Evolutionary conservation across 169 alveolate species (phyloP).

Genomic region (Blepharisma undulans): DNA sequence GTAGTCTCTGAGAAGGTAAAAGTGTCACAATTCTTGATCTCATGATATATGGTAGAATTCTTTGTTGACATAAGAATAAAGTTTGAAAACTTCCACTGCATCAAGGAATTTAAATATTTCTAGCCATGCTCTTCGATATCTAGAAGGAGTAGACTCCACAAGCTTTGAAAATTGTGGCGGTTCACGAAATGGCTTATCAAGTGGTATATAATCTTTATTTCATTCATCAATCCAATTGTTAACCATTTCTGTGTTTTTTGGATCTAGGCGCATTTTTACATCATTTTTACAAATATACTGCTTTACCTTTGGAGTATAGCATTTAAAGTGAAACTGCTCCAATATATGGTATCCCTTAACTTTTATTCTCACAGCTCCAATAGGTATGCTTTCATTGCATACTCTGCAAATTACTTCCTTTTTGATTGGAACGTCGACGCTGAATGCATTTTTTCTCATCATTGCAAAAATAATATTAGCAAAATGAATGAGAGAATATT

Average conservation of each 20-base stretch:
- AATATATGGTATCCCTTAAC: too few relatives aligned
- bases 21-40: conserved; percentile 22
- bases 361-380: too few relatives aligned
- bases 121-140: not conserved
- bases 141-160: not conserved
- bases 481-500: too few relatives aligned
- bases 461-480: too few relatives aligned
- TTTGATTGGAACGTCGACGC: too few relatives aligned
- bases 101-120: conserved; percentile 22
- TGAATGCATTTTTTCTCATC: too few relatives aligned
- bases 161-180: not conserved
- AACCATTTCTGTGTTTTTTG: not conserved
- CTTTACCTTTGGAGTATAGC: not conserved
- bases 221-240: not conserved
- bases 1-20: not conserved
- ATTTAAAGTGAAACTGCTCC: not conserved
- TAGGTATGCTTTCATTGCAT: too few relatives aligned
- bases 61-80: not conserved
- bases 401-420: too few relatives aligned
- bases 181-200: not conserved
- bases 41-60: conserved; percentile 2
- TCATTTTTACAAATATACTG: not conserved
- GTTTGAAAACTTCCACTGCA: not conserved
- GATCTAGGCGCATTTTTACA: not conserved
- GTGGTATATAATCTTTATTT: not conserved